Evolutionary conservation across 768 basidiomycete species (phyloP).

Genomic region (Boletus insuetus): DNA sequence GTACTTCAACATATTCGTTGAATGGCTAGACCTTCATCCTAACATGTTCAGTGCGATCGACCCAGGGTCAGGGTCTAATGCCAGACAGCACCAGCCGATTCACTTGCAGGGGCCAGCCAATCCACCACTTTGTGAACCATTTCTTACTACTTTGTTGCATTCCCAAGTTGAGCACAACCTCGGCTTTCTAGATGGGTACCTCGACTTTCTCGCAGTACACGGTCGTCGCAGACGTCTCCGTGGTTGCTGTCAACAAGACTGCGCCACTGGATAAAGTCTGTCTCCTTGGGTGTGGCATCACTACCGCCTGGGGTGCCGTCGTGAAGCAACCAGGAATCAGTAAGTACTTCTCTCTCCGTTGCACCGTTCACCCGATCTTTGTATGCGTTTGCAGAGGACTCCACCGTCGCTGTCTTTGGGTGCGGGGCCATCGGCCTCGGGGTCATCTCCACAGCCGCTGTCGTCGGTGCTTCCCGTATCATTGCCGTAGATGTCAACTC

Average conservation of each 20-base stretch:
- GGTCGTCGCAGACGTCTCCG: slow-evolving; percentile 95
- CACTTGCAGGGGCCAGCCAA: slow-evolving; percentile 79
- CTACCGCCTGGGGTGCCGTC: slow-evolving; percentile 97
- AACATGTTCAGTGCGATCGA: slow-evolving; percentile 67
- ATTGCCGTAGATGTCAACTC: slow-evolving; percentile 93
- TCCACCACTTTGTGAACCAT: slow-evolving; percentile 84
- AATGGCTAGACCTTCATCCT: neutral
- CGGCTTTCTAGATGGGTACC: slow-evolving; percentile 81
- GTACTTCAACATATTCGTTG: slow-evolving; percentile 34
- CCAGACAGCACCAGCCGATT: slow-evolving; percentile 88
- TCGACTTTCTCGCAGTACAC: slow-evolving; percentile 99
- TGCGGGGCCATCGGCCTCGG: slow-evolving; percentile 96
- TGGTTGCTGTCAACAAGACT: slow-evolving; percentile 81
- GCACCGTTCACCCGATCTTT: neutral
- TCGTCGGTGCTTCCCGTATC: slow-evolving; percentile 81
- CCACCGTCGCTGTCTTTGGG: slow-evolving; percentile 92
- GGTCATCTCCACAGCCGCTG: slow-evolving; percentile 74
- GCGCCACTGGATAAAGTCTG: slow-evolving; percentile 97
- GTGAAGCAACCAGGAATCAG: slow-evolving; percentile 86
- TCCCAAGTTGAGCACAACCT: neutral
- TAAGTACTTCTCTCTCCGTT: slow-evolving; percentile 34
- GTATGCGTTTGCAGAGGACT: slow-evolving; percentile 53
- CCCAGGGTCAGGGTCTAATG: slow-evolving; percentile 94
- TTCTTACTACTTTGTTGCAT: neutral
- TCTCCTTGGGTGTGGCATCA: slow-evolving; percentile 93